Percentiles rank a stretch among this genome's conserved stretches.
phyloP scores from a whole-genome alignment of 495 filamentous ascomycete species.

The Neohortaea acidophila region DNA sequence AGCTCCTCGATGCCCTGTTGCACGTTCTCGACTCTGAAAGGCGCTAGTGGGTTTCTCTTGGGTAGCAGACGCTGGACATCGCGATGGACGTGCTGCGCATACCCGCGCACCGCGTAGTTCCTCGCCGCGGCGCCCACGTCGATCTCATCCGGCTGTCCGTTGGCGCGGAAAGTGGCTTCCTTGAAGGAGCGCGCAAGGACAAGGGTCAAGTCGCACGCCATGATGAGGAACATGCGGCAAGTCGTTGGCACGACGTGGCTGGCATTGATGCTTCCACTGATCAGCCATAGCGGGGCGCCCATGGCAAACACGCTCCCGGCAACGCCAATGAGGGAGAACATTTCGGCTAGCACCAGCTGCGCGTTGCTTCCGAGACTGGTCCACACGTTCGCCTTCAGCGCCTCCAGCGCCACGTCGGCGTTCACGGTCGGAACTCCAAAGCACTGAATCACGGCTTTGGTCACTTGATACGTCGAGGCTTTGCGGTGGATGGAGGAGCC shows the following conservation, averaged over 20 bases:
- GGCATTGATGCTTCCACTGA: constrained; percentile 12
- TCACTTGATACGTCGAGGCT: constrained; percentile 2
- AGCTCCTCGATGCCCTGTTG: constrained; percentile 7
- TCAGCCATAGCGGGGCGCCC: constrained; percentile 4
- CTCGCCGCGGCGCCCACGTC: constrained; percentile 17
- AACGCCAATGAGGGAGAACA: constrained; percentile 3
- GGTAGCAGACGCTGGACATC: constrained; percentile 17
- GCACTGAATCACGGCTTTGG: constrained; percentile 11
- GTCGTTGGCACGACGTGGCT: constrained; percentile 10
- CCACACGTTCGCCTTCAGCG: constrained; percentile 12
- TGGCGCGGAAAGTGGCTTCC: constrained; percentile 13
- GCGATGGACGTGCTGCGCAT: constrained; percentile 17
- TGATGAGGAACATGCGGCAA: constrained; percentile 14
- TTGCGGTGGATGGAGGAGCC: constrained; percentile 10
- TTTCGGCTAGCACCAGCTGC: constrained; percentile 7
- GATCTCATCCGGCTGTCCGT: constrained; percentile 18
- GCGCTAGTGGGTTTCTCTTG: constrained; percentile 2
- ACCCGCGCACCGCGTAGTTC: constrained; percentile 13
- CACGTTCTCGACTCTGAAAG: constrained; percentile 7
- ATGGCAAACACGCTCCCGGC: not conserved
- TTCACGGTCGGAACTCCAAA: constrained; percentile 14
- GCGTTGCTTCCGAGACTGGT: constrained; percentile 1
- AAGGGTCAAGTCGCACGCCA: constrained; percentile 14
- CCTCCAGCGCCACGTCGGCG: constrained; percentile 3
- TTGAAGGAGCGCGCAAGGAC: constrained; percentile 18